phyloP scores from a whole-genome alignment of 305 asterid genomes.

The Solanum hybrid region DNA sequence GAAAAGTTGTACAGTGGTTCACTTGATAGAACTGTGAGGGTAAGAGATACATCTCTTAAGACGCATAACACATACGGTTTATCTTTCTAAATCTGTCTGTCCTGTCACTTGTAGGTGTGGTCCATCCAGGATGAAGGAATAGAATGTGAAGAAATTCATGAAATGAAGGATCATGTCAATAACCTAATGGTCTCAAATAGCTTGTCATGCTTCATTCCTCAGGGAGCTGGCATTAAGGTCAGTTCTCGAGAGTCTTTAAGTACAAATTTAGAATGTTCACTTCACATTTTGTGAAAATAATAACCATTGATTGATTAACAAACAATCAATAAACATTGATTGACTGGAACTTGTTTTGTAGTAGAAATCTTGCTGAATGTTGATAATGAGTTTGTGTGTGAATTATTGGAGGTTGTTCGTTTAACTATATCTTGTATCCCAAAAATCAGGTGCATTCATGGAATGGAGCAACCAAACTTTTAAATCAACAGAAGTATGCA shows the following conservation, averaged over 20 bases:
- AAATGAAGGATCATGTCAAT: conserved; percentile 68
- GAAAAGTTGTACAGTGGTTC: conserved; percentile 74
- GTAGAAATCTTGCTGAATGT: not conserved
- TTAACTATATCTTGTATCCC: not conserved
- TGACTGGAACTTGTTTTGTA: not conserved
- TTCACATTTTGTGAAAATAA: not conserved
- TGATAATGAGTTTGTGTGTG: not conserved
- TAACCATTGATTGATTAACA: not conserved
- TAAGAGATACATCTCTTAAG: conserved; percentile 12
- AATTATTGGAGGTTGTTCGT: not conserved
- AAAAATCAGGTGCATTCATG: conserved; percentile 54
- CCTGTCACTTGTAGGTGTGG: conserved; percentile 45
- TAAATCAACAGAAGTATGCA: conserved; percentile 51
- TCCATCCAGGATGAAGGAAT: conserved; percentile 40
- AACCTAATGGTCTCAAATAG: conserved; percentile 51
- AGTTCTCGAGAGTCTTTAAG: not conserved
- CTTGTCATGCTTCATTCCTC: conserved; percentile 75
- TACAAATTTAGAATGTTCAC: not conserved
- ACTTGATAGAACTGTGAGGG: conserved; percentile 71
- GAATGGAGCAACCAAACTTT: conserved; percentile 51
- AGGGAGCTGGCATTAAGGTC: conserved; percentile 80
- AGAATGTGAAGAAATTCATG: conserved; percentile 56
- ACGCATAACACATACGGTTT: not conserved
- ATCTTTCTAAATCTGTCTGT: not conserved
- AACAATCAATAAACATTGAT: not conserved